Conservation (phyloP, 192 early-diverging fungal species). For the Coemansia sp. region DNA sequence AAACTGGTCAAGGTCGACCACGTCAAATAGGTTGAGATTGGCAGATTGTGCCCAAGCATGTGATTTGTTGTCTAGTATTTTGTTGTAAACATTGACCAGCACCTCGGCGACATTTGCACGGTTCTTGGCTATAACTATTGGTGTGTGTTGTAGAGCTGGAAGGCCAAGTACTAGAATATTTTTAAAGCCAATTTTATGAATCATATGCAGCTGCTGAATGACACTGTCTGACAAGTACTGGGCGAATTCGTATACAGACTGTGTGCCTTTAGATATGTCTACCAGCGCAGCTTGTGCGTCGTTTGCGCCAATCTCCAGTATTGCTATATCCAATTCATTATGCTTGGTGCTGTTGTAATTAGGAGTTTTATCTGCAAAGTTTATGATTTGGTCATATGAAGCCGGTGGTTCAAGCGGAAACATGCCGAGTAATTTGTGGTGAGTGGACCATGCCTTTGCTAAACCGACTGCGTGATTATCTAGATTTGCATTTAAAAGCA, state of each 20-base stretch:
- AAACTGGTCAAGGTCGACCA: conserved; percentile 27
- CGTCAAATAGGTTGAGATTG: conserved; percentile 16
- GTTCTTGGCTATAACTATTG: conserved; percentile 23
- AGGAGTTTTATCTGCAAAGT: conserved; percentile 7
- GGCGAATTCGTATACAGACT: conserved; percentile 26
- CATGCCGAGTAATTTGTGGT: conserved; percentile 11
- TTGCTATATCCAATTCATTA: conserved; percentile 13
- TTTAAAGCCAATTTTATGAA: conserved; percentile 26
- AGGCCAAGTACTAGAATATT: conserved; percentile 28
- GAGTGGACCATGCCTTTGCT: conserved; percentile 17
- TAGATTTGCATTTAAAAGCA: conserved; percentile 13
- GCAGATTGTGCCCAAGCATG: conserved; percentile 11
- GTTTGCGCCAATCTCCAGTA: conserved; percentile 40
- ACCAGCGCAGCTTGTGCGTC: conserved; percentile 23
- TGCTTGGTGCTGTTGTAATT: neutral
- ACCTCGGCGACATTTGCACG: conserved; percentile 12
- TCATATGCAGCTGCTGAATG: conserved; percentile 23
- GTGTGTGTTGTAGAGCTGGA: conserved; percentile 33
- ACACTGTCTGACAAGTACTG: conserved; percentile 23
- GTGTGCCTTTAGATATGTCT: conserved; percentile 14
- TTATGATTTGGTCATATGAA: conserved; percentile 27
- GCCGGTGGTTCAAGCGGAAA: conserved; percentile 29
- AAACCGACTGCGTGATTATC: conserved; percentile 33
- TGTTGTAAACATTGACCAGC: conserved; percentile 26
- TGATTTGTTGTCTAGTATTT: conserved; percentile 16